Conservation (phyloP, 768 basidiomycete genomes). For the Paxillus ammoniavirescens region DNA sequence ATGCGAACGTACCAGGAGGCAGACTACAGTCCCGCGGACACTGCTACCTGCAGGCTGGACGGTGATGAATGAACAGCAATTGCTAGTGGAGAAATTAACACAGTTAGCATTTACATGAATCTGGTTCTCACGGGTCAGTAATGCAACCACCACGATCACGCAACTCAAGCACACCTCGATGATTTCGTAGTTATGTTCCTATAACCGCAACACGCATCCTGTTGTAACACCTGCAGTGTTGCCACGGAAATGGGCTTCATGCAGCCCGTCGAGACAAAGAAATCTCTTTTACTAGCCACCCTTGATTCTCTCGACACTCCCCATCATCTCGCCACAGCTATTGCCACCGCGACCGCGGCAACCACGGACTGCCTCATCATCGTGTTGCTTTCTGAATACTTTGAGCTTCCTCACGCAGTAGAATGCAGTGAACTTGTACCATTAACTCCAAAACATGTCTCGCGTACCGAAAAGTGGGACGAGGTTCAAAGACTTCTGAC, state of each 20-base stretch:
- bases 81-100: no score
- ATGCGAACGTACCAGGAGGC: background rate
- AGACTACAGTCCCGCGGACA: background rate
- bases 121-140: background rate
- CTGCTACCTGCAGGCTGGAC: background rate
- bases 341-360: constrained; percentile 43
- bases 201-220: background rate
- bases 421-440: constrained; percentile 1
- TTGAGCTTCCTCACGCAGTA: constrained; percentile 35
- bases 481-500: constrained; percentile 76
- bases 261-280: background rate
- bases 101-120: background rate
- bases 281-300: constrained; percentile 52
- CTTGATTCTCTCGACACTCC: constrained; percentile 50
- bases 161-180: background rate
- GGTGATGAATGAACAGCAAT: background rate
- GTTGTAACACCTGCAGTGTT: background rate
- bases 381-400: constrained; percentile 62
- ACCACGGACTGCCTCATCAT: constrained; percentile 55
- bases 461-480: constrained; percentile 57
- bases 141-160: constrained; percentile 2
- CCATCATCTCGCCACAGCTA: constrained; percentile 53
- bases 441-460: constrained; percentile 6
- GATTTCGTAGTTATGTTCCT: background rate
- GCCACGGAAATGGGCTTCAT: background rate